Percentiles rank a stretch among this genome's conserved stretches.
Conservation (phyloP, 768 basidiomycete species). For the Psilocybe sp. region DNA sequence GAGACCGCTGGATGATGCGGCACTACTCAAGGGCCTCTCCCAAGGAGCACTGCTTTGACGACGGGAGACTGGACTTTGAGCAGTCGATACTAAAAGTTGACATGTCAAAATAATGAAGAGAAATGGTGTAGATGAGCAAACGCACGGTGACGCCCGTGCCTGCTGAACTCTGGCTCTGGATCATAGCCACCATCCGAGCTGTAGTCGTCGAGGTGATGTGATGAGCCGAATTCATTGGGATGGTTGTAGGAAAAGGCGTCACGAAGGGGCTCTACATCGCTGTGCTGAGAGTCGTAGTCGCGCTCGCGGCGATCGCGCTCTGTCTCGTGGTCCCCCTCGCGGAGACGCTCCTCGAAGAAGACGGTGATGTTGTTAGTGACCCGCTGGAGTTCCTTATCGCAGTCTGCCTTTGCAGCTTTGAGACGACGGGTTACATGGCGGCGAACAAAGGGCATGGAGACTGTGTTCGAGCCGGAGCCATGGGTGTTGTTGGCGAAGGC, state of each 20-base stretch:
- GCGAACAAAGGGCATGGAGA: slow-evolving; percentile 90
- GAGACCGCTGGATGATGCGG: slow-evolving; percentile 53
- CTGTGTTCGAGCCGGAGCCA: slow-evolving; percentile 63
- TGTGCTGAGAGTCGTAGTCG: slow-evolving; percentile 57
- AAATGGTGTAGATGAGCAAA: slow-evolving; percentile 30
- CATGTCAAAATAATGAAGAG: too few species aligned
- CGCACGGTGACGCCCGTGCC: slow-evolving; percentile 76
- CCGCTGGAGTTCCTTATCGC: slow-evolving; percentile 93
- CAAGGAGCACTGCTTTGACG: slow-evolving; percentile 64
- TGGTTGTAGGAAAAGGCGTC: slow-evolving; percentile 64
- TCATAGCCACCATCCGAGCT: slow-evolving; percentile 84
- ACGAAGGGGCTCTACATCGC: slow-evolving; percentile 53
- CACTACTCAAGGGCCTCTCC: slow-evolving; percentile 57
- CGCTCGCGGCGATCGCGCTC: slow-evolving; percentile 61
- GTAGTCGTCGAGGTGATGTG: slow-evolving; percentile 60
- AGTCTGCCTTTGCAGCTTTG: slow-evolving; percentile 91
- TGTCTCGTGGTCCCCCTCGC: slow-evolving; percentile 69
- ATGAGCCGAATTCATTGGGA: slow-evolving; percentile 51
- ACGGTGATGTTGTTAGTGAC: slow-evolving; percentile 92
- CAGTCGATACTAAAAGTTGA: slow-evolving; percentile 45
- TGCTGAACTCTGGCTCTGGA: slow-evolving; percentile 63
- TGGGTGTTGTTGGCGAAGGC: slow-evolving; percentile 31
- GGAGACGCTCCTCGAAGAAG: slow-evolving; percentile 89
- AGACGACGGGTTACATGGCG: slow-evolving; percentile 92
- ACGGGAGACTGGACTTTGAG: slow-evolving; percentile 68